Percentiles rank a stretch among this genome's conserved stretches.
Conservation (phyloP, 805 yeast species). For the Hyphopichia homilentoma region DNA sequence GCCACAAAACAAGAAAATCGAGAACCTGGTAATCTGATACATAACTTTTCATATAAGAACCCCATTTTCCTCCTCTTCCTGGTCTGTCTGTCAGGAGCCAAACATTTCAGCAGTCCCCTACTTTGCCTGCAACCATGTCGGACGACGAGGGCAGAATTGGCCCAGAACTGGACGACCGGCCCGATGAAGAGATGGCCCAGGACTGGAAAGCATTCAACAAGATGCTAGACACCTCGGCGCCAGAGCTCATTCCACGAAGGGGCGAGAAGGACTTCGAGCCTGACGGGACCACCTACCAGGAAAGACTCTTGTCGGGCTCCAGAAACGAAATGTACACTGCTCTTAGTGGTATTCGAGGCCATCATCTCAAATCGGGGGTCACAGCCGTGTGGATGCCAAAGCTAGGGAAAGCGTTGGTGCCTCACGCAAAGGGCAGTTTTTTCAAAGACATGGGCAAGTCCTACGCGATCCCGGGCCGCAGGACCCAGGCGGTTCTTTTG, state of each 20-base stretch:
- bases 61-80: too few species aligned
- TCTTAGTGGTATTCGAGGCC: conserved; percentile 48
- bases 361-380: conserved; percentile 44
- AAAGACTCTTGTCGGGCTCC: conserved; percentile 45
- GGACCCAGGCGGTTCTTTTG: conserved; percentile 41
- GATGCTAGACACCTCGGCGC: background rate
- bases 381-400: conserved; percentile 45
- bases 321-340: conserved; percentile 73
- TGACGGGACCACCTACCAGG: conserved; percentile 62
- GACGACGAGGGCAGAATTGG: conserved; percentile 3
- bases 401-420: conserved; percentile 26
- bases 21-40: too few species aligned
- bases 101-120: too few species aligned
- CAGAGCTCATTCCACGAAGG: conserved; percentile 52
- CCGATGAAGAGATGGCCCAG: conserved; percentile 21
- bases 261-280: conserved; percentile 89
- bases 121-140: conserved; percentile 5
- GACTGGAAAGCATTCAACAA: conserved; percentile 28
- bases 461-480: conserved; percentile 6
- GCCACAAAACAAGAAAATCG: too few species aligned
- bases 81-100: too few species aligned
- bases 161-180: conserved; percentile 21
- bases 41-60: too few species aligned
- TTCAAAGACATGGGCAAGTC: conserved; percentile 70
- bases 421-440: conserved; percentile 64